phyloP scores from a whole-genome alignment of 352 stramenopile genomes.

The Phytopythium litorale region DNA sequence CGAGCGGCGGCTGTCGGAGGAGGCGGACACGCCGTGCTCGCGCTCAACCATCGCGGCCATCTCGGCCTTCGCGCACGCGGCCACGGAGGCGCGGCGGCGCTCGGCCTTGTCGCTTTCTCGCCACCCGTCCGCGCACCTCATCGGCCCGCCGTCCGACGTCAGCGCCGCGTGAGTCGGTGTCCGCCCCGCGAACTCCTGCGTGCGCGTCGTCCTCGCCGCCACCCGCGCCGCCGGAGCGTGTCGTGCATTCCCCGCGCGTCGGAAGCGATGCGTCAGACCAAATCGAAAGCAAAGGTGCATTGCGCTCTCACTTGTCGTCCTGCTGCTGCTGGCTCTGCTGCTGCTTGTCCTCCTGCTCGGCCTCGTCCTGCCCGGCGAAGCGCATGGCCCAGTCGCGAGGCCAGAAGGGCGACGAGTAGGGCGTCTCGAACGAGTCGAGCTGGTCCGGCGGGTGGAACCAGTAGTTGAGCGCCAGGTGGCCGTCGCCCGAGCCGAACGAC shows the following conservation, averaged over 20 bases:
- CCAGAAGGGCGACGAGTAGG: slow-evolving; percentile 84
- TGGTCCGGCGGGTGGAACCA: slow-evolving; percentile 86
- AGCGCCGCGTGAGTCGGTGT: not conserved
- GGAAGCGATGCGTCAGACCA: not conserved
- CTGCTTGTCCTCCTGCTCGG: not conserved
- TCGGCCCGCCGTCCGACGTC: not conserved
- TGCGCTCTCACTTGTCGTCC: not conserved
- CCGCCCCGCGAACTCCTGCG: too few species aligned
- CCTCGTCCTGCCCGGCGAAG: slow-evolving; percentile 11
- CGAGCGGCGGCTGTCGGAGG: not conserved
- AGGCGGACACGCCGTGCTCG: slow-evolving; percentile 4
- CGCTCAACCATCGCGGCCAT: slow-evolving; percentile 39
- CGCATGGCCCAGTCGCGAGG: slow-evolving; percentile 57
- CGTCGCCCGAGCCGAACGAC: slow-evolving; percentile 64
- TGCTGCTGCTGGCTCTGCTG: not conserved
- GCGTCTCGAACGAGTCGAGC: slow-evolving; percentile 43
- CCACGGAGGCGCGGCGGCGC: slow-evolving; percentile 44
- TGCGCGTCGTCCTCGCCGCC: not conserved
- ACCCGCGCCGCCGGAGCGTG: too few species aligned
- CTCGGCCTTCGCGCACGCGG: slow-evolving; percentile 45
- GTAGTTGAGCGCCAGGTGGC: slow-evolving; percentile 88
- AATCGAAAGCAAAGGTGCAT: not conserved
- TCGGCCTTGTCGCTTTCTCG: slow-evolving; percentile 49
- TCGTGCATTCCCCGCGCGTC: not conserved
- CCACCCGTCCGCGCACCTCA: slow-evolving; percentile 30